Evolutionary conservation across 2,329 filamentous ascomycete genomes (phyloP).

Genomic region (Clonostachys rosea): DNA sequence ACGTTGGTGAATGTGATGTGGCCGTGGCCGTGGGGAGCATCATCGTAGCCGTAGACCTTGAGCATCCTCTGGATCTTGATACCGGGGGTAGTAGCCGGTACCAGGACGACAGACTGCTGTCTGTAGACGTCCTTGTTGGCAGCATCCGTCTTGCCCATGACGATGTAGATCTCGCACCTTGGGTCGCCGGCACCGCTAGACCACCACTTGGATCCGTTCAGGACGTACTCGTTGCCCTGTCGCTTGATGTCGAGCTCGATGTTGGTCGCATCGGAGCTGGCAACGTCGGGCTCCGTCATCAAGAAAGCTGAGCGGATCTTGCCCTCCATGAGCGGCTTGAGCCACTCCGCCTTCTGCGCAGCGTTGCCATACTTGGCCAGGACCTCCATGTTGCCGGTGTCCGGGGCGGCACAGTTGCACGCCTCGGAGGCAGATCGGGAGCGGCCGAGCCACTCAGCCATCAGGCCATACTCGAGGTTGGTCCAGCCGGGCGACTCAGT

Average conservation of each 20-base stretch:
- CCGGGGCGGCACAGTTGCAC: slow-evolving; percentile 84
- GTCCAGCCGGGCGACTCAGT: slow-evolving; percentile 90
- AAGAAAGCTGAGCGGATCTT: slow-evolving; percentile 86
- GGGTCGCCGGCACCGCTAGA: slow-evolving; percentile 92
- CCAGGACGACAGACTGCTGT: slow-evolving; percentile 90
- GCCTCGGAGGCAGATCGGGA: slow-evolving; percentile 80
- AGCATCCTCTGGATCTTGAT: slow-evolving; percentile 95
- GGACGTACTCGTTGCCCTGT: slow-evolving; percentile 83
- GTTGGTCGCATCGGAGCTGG: slow-evolving; percentile 88
- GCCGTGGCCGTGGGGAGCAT: slow-evolving; percentile 96
- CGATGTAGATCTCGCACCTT: slow-evolving; percentile 88
- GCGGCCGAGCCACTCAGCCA: slow-evolving; percentile 94
- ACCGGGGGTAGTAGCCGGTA: slow-evolving; percentile 74
- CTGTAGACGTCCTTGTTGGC: slow-evolving; percentile 72
- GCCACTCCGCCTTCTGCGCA: slow-evolving; percentile 79
- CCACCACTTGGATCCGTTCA: slow-evolving; percentile 99
- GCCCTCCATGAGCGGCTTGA: slow-evolving; percentile 75
- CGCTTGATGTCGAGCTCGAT: slow-evolving; percentile 78
- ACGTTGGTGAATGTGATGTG: slow-evolving; percentile 89
- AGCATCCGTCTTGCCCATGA: slow-evolving; percentile 90
- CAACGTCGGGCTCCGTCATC: slow-evolving; percentile 89
- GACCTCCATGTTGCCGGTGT: slow-evolving; percentile 96
- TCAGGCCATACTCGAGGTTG: slow-evolving; percentile 95
- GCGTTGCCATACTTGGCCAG: slow-evolving; percentile 87
- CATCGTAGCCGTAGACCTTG: slow-evolving; percentile 91